Base-by-base conservation (phyloP, 495 filamentous ascomycete genomes). In the Lichenothelia convexa region DNA sequence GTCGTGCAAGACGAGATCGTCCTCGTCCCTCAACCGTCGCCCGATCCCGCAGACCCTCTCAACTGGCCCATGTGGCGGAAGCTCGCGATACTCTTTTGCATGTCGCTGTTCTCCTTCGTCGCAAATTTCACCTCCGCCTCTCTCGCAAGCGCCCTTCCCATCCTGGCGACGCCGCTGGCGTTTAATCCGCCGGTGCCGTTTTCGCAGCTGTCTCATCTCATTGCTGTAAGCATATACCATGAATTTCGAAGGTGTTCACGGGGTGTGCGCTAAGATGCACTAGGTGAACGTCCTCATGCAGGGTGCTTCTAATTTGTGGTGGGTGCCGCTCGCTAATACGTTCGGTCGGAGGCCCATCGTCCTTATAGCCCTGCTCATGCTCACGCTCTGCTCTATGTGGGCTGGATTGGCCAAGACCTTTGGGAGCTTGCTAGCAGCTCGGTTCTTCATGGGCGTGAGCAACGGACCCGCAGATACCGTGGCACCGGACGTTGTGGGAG, bases 311-410 rank as follows among this genome's bases (percentile, higher is more conserved):
- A 54, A 54, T 38, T 21, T 54, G 7, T 46, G 33, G 27, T 54
- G 45, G 50, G 48, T 54, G 9, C 50, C 50, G 1, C 20, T 54
- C 20, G 41, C 45, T 1, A 54, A 51, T 31, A 47, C 35, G 2
- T 46, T 51, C 30, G 45, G 50, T 13, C 50, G 48, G 8, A 32
- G 50, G 12, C 43, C 48, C 12, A 35, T 54, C 21, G 36, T 47
- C 19, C 33, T 54, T 3, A 18, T 47, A 12, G 30, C 35, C 29
- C 22, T 51, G 16, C 31, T 51, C 4, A 12, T 51, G 3, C 32
- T 42, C 16, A 35, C 35, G 2, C 32, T 51, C n/a, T 36, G 24
- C 8, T 47, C 40, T 3, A 42, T 54, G 36, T 54, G 48, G 50
- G 43, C 41, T 29, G 50, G 48, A 6, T 21, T 51, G 21, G 48